Base-by-base conservation (phyloP, 352 stramenopile genomes). In the Pythium sp. region DNA sequence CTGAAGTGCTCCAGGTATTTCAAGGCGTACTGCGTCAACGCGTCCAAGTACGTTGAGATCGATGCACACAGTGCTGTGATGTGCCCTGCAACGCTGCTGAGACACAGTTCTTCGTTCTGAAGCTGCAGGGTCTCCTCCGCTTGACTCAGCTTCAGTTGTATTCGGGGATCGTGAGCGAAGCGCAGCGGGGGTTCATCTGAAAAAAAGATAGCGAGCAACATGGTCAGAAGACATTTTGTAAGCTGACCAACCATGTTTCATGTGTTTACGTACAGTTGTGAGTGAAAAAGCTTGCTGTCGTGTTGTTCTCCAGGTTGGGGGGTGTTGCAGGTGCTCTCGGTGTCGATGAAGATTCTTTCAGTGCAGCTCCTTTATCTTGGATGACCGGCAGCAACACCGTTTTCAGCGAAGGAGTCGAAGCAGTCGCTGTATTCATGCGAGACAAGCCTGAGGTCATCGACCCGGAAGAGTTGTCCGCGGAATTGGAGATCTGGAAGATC, bases 21-120 rank as follows among this genome's bases (percentile, higher is more conserved):
- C 36, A 70, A 63, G 28, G 77, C 65, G 59, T 69, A 76, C 9
- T 63, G 18, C 12, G 61, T 69, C 20, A 79, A 62, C 20, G 71
- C 69, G 4, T 49, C 47, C 4, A 80, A 18, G 32, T 81, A 81
- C 7, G 53, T 71, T 57, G 75, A 60, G 1, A 80, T 43, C 22
- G 75, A 78, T 15, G 57, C 26, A 61, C 74, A 80, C 14, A 79
- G 62, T 43, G 71, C 51, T 6, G 63, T 32, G 20, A 80, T 64
- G 14, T 77, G 69, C 41, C 75, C 72, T 2, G 60, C 61, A 15
- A 57, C 49, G 8, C 24, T 2, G 68, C 69, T 26, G 60, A 49
- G 65, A 62, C 5, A 15, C 22, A 22, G 70, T 8, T 6, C 68
- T 49, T 53, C 69, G 65, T n/a, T 72, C 57, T n/a, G 67, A 34